Conservation (phyloP, 805 yeast species). For the Suhomyces sp. region DNA sequence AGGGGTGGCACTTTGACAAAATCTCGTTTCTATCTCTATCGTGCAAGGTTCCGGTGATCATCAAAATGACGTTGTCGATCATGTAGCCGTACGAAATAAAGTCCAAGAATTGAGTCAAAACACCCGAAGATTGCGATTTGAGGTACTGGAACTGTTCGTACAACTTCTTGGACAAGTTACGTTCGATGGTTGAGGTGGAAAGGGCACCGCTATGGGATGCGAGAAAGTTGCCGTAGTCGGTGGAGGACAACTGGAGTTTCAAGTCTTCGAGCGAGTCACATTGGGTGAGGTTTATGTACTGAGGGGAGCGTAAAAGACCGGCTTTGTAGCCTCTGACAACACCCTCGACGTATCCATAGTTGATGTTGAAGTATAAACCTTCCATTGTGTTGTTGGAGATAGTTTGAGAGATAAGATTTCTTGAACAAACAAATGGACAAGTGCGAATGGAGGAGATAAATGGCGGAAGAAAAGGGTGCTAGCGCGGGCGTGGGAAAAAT, state of each 20-base stretch:
- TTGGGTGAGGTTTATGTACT: slow-evolving; percentile 89
- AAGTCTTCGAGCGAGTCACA: slow-evolving; percentile 94
- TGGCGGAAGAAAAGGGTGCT: background rate
- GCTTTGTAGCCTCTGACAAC: slow-evolving; percentile 91
- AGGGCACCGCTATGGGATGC: slow-evolving; percentile 80
- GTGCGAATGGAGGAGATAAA: background rate
- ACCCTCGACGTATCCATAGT: slow-evolving; percentile 89
- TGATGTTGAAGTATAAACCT: slow-evolving; percentile 87
- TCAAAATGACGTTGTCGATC: slow-evolving; percentile 95
- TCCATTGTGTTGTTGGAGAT: slow-evolving; percentile 55
- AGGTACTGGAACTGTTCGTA: slow-evolving; percentile 83
- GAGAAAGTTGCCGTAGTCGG: slow-evolving; percentile 91
- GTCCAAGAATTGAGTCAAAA: slow-evolving; percentile 80
- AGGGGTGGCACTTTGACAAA: slow-evolving; percentile 87
- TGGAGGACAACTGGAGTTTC: slow-evolving; percentile 88
- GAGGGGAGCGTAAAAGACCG: slow-evolving; percentile 72
- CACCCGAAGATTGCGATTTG: slow-evolving; percentile 78
- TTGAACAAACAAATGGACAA: background rate
- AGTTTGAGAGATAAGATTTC: background rate
- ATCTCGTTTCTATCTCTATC: slow-evolving; percentile 89
- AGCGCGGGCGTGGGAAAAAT: background rate
- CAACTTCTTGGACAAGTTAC: slow-evolving; percentile 67
- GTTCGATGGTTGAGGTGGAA: slow-evolving; percentile 83
- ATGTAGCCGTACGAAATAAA: slow-evolving; percentile 93
- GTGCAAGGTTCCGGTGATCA: slow-evolving; percentile 96